phyloP scores from a whole-genome alignment of 176 grass and related monocot genomes.

The Miscanthus lutarioriparius region DNA sequence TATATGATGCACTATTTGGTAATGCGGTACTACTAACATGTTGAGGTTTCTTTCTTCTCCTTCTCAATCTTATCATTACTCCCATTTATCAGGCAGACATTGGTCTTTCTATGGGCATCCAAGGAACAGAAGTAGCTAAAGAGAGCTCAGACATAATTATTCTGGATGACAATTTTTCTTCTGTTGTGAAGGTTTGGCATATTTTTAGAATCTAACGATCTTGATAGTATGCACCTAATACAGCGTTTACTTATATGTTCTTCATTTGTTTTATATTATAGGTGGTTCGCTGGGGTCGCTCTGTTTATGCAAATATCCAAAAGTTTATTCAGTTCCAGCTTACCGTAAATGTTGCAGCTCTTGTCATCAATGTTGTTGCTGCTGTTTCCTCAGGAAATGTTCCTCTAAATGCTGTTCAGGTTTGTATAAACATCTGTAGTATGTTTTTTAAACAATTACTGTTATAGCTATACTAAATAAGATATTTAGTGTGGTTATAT shows the following conservation, averaged over 20 bases:
- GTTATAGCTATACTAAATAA: background rate
- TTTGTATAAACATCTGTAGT: conserved; percentile 40
- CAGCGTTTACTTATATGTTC: background rate
- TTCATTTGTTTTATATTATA: conserved; percentile 39
- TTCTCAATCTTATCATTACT: background rate
- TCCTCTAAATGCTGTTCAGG: conserved; percentile 97
- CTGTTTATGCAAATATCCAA: conserved; percentile 96
- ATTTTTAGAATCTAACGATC: conserved; percentile 23
- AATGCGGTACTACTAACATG: background rate
- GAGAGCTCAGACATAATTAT: conserved; percentile 99
- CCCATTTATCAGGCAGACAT: conserved; percentile 86
- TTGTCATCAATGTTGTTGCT: conserved; percentile 96
- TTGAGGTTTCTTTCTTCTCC: conserved; percentile 1
- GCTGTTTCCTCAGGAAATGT: conserved; percentile 90
- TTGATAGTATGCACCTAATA: conserved; percentile 12
- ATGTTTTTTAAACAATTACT: conserved; percentile 2
- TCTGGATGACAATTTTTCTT: conserved; percentile 94
- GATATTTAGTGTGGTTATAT: background rate
- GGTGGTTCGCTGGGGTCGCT: conserved; percentile 98
- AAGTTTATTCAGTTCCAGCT: conserved; percentile 99
- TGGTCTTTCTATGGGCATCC: conserved; percentile 95
- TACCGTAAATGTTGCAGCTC: conserved; percentile 95
- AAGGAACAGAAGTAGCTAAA: conserved; percentile 99
- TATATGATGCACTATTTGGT: background rate
- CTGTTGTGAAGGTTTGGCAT: conserved; percentile 82